Conservation (phyloP, 306 rosid species). For the Pueraria montana region DNA sequence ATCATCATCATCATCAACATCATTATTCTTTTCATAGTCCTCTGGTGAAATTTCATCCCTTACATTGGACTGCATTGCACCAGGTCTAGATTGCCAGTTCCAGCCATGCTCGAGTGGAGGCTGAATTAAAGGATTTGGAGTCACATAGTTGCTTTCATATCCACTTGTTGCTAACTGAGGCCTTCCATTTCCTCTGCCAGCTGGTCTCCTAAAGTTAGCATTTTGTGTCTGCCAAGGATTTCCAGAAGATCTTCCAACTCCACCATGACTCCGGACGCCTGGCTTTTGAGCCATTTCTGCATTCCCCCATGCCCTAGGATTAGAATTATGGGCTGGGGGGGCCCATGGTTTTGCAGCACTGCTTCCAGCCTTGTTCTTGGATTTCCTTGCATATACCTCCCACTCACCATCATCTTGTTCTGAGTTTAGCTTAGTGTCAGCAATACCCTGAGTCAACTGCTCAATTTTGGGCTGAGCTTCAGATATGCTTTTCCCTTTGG, state of each 20-base stretch:
- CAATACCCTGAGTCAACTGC: slow-evolving; percentile 63
- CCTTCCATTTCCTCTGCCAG: slow-evolving; percentile 68
- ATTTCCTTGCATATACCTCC: slow-evolving; percentile 73
- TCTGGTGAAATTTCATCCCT: slow-evolving; percentile 44
- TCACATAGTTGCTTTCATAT: slow-evolving; percentile 45
- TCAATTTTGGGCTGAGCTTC: slow-evolving; percentile 51
- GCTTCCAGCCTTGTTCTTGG: slow-evolving; percentile 78
- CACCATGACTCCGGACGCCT: slow-evolving; percentile 48
- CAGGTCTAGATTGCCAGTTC: slow-evolving; percentile 78
- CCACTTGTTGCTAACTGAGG: slow-evolving; percentile 46
- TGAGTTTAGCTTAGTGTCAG: slow-evolving; percentile 54
- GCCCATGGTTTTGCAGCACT: slow-evolving; percentile 64
- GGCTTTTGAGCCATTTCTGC: slow-evolving; percentile 53
- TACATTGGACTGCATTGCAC: slow-evolving; percentile 48
- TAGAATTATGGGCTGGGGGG: slow-evolving; percentile 51
- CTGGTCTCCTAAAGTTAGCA: slow-evolving; percentile 57
- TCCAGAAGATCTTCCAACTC: slow-evolving; percentile 61
- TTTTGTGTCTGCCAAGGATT: slow-evolving; percentile 53
- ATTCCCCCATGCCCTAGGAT: slow-evolving; percentile 58
- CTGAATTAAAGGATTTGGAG: slow-evolving; percentile 54
- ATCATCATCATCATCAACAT: slow-evolving; percentile 30
- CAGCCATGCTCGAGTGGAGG: slow-evolving; percentile 88
- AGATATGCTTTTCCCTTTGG: slow-evolving; percentile 56
- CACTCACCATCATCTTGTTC: slow-evolving; percentile 72
- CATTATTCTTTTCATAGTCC: slow-evolving; percentile 44